Evolutionary conservation across 495 filamentous ascomycete genomes (phyloP).

Genomic region (Daldinia caldariorum): DNA sequence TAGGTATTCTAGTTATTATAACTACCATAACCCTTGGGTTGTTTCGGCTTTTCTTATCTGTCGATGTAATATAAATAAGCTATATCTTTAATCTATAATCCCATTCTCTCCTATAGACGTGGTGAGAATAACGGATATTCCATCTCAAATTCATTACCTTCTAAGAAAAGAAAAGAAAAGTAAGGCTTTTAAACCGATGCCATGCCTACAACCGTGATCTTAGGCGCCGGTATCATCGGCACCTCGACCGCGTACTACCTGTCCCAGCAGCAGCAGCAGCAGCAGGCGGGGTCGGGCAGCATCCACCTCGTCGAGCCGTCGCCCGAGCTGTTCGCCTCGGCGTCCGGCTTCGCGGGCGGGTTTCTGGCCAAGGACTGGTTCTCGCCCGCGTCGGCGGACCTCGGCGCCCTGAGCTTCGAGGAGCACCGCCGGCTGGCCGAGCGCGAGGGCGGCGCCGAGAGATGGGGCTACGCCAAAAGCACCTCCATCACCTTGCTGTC

Average conservation of each 20-base stretch:
- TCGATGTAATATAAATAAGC: no score
- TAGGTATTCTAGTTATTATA: constrained; percentile 1
- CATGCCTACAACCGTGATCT: constrained; percentile 68
- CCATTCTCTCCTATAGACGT: not conserved
- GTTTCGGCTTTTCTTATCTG: no score
- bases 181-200: not conserved
- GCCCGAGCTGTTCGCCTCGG: constrained; percentile 71
- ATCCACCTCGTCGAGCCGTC: constrained; percentile 78
- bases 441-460: constrained; percentile 64
- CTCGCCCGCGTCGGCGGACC: constrained; percentile 57
- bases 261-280: constrained; percentile 60
- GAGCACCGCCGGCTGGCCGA: constrained; percentile 72
- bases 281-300: constrained; percentile 40
- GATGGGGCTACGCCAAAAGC: constrained; percentile 75
- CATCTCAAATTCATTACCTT: not conserved
- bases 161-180: not conserved
- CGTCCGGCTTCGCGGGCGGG: constrained; percentile 77
- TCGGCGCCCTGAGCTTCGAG: constrained; percentile 74
- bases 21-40: not conserved
- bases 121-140: not conserved
- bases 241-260: constrained; percentile 82
- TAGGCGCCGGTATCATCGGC: constrained; percentile 84
- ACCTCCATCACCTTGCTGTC: constrained; percentile 66
- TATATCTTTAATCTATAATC: not conserved
- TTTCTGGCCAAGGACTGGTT: constrained; percentile 84